Conservation (phyloP, 352 stramenopile species). For the Pythium rhizo-oryzae region DNA sequence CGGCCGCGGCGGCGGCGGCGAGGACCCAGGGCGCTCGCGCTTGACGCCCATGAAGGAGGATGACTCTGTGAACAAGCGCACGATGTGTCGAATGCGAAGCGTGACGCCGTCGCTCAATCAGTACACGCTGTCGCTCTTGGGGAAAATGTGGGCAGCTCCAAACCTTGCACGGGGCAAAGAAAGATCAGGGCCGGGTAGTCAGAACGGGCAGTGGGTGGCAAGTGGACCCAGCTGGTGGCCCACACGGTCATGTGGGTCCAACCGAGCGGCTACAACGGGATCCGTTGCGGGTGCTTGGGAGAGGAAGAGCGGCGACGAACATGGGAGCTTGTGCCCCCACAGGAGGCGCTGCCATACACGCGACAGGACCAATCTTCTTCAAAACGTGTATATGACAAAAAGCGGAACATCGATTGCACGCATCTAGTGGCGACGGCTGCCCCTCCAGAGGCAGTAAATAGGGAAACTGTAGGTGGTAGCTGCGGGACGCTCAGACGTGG, state of each 20-base stretch:
- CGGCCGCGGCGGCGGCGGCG: neutral
- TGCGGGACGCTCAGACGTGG: neutral
- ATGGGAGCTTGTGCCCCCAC: neutral
- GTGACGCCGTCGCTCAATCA: neutral
- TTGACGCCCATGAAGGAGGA: conserved; percentile 15
- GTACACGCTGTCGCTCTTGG: neutral
- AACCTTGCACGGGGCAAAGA: neutral
- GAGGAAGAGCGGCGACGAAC: neutral
- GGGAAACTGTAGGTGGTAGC: neutral
- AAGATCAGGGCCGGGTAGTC: conserved; percentile 7
- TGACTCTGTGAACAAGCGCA: neutral
- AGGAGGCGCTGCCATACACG: conserved; percentile 14
- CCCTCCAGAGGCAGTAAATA: conserved; percentile 1
- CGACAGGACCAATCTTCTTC: too few relatives aligned
- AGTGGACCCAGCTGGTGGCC: neutral
- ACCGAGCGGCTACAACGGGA: neutral
- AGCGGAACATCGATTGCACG: too few relatives aligned
- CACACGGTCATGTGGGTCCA: conserved; percentile 9
- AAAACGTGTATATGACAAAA: neutral
- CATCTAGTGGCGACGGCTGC: neutral
- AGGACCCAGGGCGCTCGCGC: conserved; percentile 1
- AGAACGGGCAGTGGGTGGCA: conserved; percentile 3
- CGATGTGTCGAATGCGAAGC: neutral
- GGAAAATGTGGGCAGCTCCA: neutral
- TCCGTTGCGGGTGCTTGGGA: neutral